Conservation (phyloP, 495 filamentous ascomycete genomes). For the Hamigera avellanea region DNA sequence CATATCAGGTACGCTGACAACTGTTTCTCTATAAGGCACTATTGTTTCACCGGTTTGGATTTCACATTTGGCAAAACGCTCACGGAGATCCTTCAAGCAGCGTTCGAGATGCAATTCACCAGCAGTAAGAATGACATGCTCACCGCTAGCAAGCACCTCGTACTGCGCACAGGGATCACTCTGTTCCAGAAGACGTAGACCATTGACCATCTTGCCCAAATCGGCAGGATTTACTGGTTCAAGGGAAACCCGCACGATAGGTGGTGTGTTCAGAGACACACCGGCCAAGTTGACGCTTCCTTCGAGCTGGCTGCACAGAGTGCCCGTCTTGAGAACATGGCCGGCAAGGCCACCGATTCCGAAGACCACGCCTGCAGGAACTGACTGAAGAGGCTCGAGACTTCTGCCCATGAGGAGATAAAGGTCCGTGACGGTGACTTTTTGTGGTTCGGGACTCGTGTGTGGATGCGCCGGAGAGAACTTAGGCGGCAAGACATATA, state of each 20-base stretch:
- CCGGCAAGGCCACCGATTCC: conserved; percentile 91
- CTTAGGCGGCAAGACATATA: conserved; percentile 87
- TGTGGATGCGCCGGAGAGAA: conserved; percentile 75
- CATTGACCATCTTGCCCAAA: conserved; percentile 84
- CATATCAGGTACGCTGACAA: conserved; percentile 82
- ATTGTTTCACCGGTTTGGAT: conserved; percentile 91
- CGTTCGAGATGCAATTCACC: conserved; percentile 92
- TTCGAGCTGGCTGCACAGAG: conserved; percentile 77
- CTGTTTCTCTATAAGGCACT: conserved; percentile 91
- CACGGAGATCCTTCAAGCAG: conserved; percentile 85
- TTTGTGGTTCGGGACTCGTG: conserved; percentile 63
- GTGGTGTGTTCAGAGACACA: conserved; percentile 60
- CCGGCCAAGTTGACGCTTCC: conserved; percentile 92
- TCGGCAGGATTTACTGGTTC: conserved; percentile 83
- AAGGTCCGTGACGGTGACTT: conserved; percentile 73
- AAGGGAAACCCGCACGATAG: conserved; percentile 90
- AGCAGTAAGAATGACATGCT: conserved; percentile 90
- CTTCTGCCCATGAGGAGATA: conserved; percentile 95
- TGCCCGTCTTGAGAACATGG: conserved; percentile 86
- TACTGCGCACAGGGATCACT: conserved; percentile 95
- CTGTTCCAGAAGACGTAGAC: conserved; percentile 78
- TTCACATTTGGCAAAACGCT: conserved; percentile 88
- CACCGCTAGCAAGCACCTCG: conserved; percentile 82
- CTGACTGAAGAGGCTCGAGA: conserved; percentile 69
- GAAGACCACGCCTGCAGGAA: conserved; percentile 90